Base-by-base conservation (phyloP, 2,329 filamentous ascomycete species). In the Hymenoscyphus occultus region DNA sequence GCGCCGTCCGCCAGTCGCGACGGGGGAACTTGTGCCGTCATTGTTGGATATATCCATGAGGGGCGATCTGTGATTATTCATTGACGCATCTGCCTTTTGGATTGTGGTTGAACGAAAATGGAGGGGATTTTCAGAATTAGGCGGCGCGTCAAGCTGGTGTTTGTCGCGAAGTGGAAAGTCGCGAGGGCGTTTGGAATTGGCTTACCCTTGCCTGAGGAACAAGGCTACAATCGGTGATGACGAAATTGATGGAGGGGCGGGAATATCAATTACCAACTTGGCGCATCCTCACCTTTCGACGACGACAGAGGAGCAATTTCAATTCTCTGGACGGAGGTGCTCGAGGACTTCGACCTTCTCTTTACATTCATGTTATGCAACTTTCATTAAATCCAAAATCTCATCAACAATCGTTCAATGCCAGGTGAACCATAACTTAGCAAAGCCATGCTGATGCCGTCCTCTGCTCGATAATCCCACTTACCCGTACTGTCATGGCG, bases 21-120 rank as follows among this genome's bases (percentile, higher is more conserved):
- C 78, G 63, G 83, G 81, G 67, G 83, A 83, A 69, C 80, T 78
- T 73, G 80, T 82, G 76, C 82, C 80, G 78, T 83, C 84, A 73
- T 81, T 83, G 71, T 86, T 83, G 78, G 73, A 74, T 56, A 76
- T 75, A 74, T 83, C 80, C 80, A 83, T 82, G 72, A 82, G 80
- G 71, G 80, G 80, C 75, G 74, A 73, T 78, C 79, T 76, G 72
- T 71, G 74, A 70, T 75, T 72, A 75, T 71, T 76, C 78, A 82
- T 81, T 71, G 71, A 72, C 68, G 60, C 71, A 75, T 74, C 61
- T 64, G 66, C 56, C 63, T 64, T 66, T 65, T 56, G 62, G 45
- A 32, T 62, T 32, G 42, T 39, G 58, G 56, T 62, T 59, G 56
- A 39, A 56, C 22, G 39, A 56, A 39, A 22, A 42, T 61, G 22